phyloP scores from a whole-genome alignment of 2,329 filamentous ascomycete species.

The Alternaria brassicicola region DNA sequence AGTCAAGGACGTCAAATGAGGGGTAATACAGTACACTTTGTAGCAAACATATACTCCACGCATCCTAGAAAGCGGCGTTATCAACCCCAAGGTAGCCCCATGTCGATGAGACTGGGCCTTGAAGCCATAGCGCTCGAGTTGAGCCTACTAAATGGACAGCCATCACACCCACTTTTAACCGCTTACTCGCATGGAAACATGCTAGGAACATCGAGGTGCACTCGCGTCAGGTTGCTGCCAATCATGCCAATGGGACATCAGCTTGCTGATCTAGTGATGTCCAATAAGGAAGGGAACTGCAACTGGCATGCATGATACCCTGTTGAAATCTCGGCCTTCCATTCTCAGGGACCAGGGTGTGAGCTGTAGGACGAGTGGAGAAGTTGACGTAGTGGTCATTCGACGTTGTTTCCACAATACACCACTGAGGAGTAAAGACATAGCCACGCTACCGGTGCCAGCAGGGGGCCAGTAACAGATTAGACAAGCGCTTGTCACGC shows the following conservation, averaged over 20 bases:
- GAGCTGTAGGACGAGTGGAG: conserved; percentile 11
- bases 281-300: conserved; percentile 23
- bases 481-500: conserved; percentile 18
- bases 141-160: conserved; percentile 21
- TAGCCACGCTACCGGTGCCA: conserved; percentile 2
- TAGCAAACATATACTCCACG: conserved; percentile 11
- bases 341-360: conserved; percentile 16
- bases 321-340: conserved; percentile 23
- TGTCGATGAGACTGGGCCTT: conserved; percentile 3
- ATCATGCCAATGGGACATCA: conserved; percentile 4
- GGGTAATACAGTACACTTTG: background rate
- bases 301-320: conserved; percentile 11
- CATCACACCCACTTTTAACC: conserved; percentile 23
- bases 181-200: conserved; percentile 21
- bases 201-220: conserved; percentile 8
- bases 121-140: conserved; percentile 7
- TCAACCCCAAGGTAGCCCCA: conserved; percentile 5
- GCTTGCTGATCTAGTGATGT: background rate
- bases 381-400: conserved; percentile 9
- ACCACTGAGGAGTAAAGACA: conserved; percentile 12
- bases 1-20: background rate
- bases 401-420: conserved; percentile 14
- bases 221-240: conserved; percentile 9
- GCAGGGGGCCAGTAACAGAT: conserved; percentile 9
- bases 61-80: background rate